Conservation (phyloP, 352 stramenopile species). For the Globisporangium irregulare region DNA sequence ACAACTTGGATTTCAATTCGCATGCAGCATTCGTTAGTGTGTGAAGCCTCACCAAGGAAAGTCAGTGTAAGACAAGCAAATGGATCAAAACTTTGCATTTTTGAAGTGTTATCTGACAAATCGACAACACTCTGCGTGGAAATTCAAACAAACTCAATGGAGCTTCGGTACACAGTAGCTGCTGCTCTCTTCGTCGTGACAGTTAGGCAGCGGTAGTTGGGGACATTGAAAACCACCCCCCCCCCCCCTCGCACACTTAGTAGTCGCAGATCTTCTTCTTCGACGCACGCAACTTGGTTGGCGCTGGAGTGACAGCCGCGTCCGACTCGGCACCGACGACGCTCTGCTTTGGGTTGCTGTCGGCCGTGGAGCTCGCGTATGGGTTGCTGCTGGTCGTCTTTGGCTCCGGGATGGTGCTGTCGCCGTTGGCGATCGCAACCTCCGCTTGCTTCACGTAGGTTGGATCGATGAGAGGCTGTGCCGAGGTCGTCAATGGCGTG, state of each 20-base stretch:
- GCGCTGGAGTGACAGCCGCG: conserved; percentile 5
- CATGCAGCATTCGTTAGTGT: not conserved
- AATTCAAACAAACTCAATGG: not conserved
- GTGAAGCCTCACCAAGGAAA: too few relatives aligned
- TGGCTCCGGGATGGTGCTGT: conserved; percentile 12
- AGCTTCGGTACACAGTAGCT: not conserved
- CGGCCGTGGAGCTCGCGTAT: not conserved
- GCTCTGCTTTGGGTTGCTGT: not conserved
- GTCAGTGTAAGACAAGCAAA: not conserved
- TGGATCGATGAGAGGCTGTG: conserved; percentile 25
- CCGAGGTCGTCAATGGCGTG: conserved; percentile 18
- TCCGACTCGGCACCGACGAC: not conserved
- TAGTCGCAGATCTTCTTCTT: conserved; percentile 20
- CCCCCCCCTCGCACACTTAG: not conserved
- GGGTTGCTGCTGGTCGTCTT: conserved; percentile 8
- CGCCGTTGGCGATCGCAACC: conserved; percentile 14
- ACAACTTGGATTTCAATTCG: not conserved
- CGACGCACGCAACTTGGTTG: conserved; percentile 6
- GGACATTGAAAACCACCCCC: not conserved
- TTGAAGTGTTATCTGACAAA: not conserved
- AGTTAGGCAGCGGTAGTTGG: not conserved
- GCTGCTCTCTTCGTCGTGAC: not conserved
- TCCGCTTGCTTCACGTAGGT: conserved; percentile 26
- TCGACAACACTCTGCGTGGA: not conserved
- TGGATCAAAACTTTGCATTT: conserved; percentile 6